Percentiles rank a stretch among this genome's conserved stretches.
Conservation (phyloP, 176 grass and related monocot genomes). For the Ensete glaucum region DNA sequence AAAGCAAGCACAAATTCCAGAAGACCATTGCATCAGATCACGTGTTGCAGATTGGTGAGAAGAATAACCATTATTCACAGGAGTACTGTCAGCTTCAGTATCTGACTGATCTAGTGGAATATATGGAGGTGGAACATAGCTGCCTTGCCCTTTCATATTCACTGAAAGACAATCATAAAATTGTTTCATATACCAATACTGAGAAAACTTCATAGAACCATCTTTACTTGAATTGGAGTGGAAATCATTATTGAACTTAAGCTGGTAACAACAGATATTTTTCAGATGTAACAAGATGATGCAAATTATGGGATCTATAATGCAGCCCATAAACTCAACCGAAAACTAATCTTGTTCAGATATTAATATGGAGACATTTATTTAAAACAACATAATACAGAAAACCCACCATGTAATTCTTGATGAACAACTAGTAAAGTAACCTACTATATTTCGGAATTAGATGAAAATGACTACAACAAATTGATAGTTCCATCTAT, state of each 20-base stretch:
- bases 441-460: too few relatives aligned
- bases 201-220: neutral
- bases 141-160: slow-evolving; percentile 51
- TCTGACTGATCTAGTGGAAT: slow-evolving; percentile 48
- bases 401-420: too few relatives aligned
- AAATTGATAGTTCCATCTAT: too few relatives aligned
- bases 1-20: slow-evolving; percentile 97
- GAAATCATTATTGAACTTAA: neutral
- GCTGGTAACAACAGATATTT: too few relatives aligned
- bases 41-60: slow-evolving; percentile 23
- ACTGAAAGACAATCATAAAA: slow-evolving; percentile 3
- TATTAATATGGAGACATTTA: too few relatives aligned
- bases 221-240: neutral
- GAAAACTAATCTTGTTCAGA: too few relatives aligned
- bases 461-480: too few relatives aligned
- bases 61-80: slow-evolving; percentile 27
- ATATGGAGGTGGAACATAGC: slow-evolving; percentile 76
- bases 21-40: slow-evolving; percentile 72
- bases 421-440: too few relatives aligned
- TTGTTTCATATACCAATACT: neutral
- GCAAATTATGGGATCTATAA: too few relatives aligned
- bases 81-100: slow-evolving; percentile 30
- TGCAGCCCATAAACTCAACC: too few relatives aligned
- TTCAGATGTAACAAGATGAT: too few relatives aligned
- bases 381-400: too few relatives aligned